A percentile compares a stretch with the other conserved stretches of the same genome.
phyloP scores from a whole-genome alignment of 106 monocot genomes.

The Dendrobium catenatum region DNA sequence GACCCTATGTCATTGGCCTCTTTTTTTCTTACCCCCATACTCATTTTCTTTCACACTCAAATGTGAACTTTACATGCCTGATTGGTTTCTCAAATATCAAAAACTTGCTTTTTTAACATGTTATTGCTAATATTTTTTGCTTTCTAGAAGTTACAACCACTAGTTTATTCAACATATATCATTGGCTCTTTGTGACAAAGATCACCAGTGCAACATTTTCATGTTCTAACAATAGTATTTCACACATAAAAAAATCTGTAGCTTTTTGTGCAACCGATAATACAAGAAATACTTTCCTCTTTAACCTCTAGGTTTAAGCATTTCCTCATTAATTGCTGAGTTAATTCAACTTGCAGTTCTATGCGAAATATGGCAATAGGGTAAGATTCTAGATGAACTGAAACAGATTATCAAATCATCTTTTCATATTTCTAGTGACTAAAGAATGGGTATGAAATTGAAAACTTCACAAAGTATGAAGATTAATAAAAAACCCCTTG shows the following conservation, averaged over 20 bases:
- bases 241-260: not conserved
- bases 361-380: not conserved
- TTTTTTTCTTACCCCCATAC: not conserved
- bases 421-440: not conserved
- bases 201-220: not conserved
- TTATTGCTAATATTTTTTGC: too few relatives aligned
- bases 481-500: not conserved
- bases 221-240: not conserved
- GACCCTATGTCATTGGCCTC: not conserved
- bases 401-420: not conserved
- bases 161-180: too few relatives aligned
- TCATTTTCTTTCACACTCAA: not conserved
- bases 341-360: not conserved
- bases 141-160: too few relatives aligned
- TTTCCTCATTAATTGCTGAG: not conserved
- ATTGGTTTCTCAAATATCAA: too few relatives aligned
- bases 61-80: not conserved
- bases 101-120: too few relatives aligned
- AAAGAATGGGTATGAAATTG: not conserved
- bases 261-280: not conserved
- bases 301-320: not conserved
- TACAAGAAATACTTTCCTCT: not conserved
- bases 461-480: not conserved
- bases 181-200: not conserved
- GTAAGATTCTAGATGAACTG: not conserved